Conservation (phyloP, 371 early-diverging fungal species). For the Apophysomyces trapeziformis region DNA sequence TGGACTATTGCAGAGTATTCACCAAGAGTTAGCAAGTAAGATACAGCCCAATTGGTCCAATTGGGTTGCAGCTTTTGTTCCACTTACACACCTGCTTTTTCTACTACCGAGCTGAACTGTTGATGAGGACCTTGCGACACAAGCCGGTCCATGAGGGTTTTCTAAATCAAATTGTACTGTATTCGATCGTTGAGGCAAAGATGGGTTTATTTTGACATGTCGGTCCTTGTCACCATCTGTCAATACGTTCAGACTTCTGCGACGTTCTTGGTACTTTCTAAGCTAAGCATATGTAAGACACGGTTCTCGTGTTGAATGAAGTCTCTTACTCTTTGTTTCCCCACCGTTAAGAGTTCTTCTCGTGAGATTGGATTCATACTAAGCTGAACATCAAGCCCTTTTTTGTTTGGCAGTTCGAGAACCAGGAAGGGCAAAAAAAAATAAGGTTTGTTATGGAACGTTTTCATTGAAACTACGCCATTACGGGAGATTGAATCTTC, state of each 20-base stretch:
- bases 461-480: background rate
- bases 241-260: background rate
- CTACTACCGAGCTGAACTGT: background rate
- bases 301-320: background rate
- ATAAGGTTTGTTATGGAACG: slow-evolving; percentile 1
- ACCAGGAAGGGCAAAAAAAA: slow-evolving; percentile 3
- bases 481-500: background rate
- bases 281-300: slow-evolving; percentile 14
- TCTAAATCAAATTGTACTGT: background rate
- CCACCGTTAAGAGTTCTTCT: slow-evolving; percentile 15
- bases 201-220: background rate
- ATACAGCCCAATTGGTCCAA: background rate
- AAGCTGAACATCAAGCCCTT: background rate
- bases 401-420: background rate
- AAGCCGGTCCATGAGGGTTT: background rate
- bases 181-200: background rate
- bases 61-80: background rate
- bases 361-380: background rate
- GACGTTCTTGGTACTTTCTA: slow-evolving; percentile 12
- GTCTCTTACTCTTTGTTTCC: slow-evolving; percentile 14
- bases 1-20: background rate
- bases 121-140: background rate
- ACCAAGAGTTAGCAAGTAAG: background rate
- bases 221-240: background rate
- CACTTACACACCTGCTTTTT: slow-evolving; percentile 8